Evolutionary conservation across 2,329 filamentous ascomycete species (phyloP).

Genomic region (Lojkania enalia): DNA sequence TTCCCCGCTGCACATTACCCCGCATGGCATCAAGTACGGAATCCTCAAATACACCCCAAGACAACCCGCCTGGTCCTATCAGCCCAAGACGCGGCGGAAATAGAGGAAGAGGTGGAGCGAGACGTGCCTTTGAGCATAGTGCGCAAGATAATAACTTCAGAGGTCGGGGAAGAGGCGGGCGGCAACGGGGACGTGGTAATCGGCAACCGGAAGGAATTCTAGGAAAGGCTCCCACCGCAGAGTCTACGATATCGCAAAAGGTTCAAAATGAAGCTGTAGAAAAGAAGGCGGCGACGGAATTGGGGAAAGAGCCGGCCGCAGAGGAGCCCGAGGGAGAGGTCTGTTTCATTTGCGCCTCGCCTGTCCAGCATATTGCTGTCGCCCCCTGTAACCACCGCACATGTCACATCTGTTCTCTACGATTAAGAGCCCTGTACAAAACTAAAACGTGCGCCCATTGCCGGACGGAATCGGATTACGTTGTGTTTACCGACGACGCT

Average conservation of each 20-base stretch:
- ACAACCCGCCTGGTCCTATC: slow-evolving; percentile 27
- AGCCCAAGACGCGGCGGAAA: slow-evolving; percentile 35
- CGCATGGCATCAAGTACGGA: slow-evolving; percentile 38
- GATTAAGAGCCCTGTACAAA: slow-evolving; percentile 93
- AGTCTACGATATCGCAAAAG: slow-evolving; percentile 34
- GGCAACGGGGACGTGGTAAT: slow-evolving; percentile 38
- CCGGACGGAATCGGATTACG: slow-evolving; percentile 74
- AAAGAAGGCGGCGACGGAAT: slow-evolving; percentile 31
- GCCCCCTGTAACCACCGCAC: slow-evolving; percentile 95
- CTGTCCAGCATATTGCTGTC: slow-evolving; percentile 83
- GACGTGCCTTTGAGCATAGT: slow-evolving; percentile 23
- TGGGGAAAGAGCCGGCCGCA: slow-evolving; percentile 35
- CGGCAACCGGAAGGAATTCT: slow-evolving; percentile 30
- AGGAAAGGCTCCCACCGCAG: slow-evolving; percentile 22
- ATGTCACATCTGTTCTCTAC: slow-evolving; percentile 91
- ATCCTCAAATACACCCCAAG: slow-evolving; percentile 20
- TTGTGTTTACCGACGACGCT: slow-evolving; percentile 88
- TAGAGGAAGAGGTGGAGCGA: slow-evolving; percentile 31
- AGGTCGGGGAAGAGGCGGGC: slow-evolving; percentile 42
- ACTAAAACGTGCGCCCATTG: slow-evolving; percentile 97
- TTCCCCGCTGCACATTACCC: slow-evolving; percentile 26
- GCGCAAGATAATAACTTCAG: slow-evolving; percentile 25
- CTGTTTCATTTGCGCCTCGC: slow-evolving; percentile 97
- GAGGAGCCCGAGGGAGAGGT: slow-evolving; percentile 74
- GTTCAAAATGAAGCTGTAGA: neutral